Evolutionary conservation across 306 rosid species (phyloP).

Genomic region (Crotalaria pallida): DNA sequence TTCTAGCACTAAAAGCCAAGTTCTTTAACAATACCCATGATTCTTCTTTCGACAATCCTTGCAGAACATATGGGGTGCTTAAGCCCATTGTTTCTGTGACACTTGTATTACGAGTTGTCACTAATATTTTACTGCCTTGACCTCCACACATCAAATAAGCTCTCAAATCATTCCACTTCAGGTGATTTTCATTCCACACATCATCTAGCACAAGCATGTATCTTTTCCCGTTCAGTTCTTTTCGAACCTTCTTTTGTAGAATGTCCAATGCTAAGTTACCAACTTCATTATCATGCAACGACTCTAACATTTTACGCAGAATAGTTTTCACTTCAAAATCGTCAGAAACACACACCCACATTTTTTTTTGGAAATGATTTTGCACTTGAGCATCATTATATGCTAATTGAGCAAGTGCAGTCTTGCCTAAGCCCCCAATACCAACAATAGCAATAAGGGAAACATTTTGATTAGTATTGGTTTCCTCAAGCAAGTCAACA

Average conservation of each 20-base stretch:
- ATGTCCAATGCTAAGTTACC: background rate
- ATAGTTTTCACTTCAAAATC: background rate
- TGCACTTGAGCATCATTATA: background rate
- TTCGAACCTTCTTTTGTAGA: background rate
- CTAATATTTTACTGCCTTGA: background rate
- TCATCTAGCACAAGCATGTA: conserved; percentile 3
- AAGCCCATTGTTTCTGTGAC: background rate
- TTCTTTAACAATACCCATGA: background rate
- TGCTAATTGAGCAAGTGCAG: background rate
- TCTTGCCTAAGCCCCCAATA: conserved; percentile 17
- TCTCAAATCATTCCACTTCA: background rate
- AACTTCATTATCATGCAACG: background rate
- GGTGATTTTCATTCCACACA: background rate
- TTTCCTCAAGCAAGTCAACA: background rate
- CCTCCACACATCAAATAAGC: background rate
- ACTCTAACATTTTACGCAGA: background rate
- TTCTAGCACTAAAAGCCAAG: background rate
- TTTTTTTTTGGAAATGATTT: background rate
- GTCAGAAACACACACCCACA: background rate
- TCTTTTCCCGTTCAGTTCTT: background rate
- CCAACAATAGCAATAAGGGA: background rate
- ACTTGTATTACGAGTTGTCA: background rate
- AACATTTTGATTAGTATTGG: background rate
- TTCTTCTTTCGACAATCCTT: background rate
- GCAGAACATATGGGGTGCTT: background rate